Percentiles rank a stretch among this genome's conserved stretches.
These are phyloP conservation scores for Ensete glaucum DNA, from an alignment of 176 grass and related monocot species.

Conservation along the genomic window DNA sequence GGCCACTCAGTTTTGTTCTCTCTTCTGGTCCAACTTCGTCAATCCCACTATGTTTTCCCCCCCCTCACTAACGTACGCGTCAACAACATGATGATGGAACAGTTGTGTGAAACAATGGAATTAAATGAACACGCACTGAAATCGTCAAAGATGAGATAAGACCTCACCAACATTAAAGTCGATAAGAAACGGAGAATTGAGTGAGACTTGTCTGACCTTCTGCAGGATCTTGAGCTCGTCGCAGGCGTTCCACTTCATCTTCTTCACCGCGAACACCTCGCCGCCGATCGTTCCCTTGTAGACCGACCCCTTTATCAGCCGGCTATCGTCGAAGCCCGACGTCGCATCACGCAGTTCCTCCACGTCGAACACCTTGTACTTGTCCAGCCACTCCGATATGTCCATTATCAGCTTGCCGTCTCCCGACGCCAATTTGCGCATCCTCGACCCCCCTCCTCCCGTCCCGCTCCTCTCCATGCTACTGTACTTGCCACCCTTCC, in stretches of 20 bases:
- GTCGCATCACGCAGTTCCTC: conserved; percentile 61
- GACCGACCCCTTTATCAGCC: conserved; percentile 71
- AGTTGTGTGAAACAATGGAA: too few species aligned
- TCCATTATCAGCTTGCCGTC: conserved; percentile 35
- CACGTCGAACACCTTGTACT: conserved; percentile 78
- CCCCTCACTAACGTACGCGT: too few species aligned
- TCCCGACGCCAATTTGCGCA: conserved; percentile 17
- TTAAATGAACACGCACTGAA: too few species aligned
- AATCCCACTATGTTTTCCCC: too few species aligned
- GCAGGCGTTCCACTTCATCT: conserved; percentile 98
- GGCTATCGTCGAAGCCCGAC: conserved; percentile 41
- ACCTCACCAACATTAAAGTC: background rate
- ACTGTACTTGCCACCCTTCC: conserved; percentile 9
- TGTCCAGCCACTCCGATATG: conserved; percentile 90
- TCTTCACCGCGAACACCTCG: conserved; percentile 74
- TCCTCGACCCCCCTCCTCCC: conserved; percentile 11
- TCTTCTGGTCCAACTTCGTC: too few species aligned
- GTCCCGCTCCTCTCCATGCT: conserved; percentile 25
- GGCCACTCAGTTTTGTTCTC: too few species aligned
- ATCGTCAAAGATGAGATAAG: too few species aligned
- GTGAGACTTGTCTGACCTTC: conserved; percentile 40
- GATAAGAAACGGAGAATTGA: background rate
- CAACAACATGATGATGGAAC: too few species aligned
- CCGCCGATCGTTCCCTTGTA: conserved; percentile 75
- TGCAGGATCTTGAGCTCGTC: conserved; percentile 98